Evolutionary conservation across 768 basidiomycete genomes (phyloP).

Genomic region (Termitomyces sp.): DNA sequence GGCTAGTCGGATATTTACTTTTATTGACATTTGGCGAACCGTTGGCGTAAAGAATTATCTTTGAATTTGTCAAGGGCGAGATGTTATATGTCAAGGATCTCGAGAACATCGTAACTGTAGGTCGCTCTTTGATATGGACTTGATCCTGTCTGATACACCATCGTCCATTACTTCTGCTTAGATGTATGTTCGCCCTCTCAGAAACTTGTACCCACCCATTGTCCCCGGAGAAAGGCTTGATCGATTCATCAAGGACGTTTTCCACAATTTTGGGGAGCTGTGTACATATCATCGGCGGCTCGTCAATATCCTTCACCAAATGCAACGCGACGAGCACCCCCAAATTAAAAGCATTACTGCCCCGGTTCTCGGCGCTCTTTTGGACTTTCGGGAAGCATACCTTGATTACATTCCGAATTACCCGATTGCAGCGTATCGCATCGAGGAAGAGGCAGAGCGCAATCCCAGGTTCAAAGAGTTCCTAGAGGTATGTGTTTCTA

Average conservation of each 20-base stretch:
- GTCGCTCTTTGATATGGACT: slow-evolving; percentile 20
- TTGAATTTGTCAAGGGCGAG: slow-evolving; percentile 93
- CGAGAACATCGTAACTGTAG: slow-evolving; percentile 78
- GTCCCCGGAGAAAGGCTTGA: slow-evolving; percentile 69
- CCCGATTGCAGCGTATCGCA: slow-evolving; percentile 84
- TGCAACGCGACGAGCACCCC: slow-evolving; percentile 88
- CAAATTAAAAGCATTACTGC: slow-evolving; percentile 79
- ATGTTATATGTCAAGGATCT: slow-evolving; percentile 97
- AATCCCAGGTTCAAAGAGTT: slow-evolving; percentile 79
- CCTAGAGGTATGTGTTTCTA: slow-evolving; percentile 54
- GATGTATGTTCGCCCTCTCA: slow-evolving; percentile 84
- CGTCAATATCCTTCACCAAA: slow-evolving; percentile 76
- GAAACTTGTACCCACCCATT: slow-evolving; percentile 73
- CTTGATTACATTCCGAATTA: slow-evolving; percentile 91
- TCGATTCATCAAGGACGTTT: slow-evolving; percentile 82
- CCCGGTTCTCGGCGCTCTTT: slow-evolving; percentile 79
- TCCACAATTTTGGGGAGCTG: slow-evolving; percentile 82
- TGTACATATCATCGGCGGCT: slow-evolving; percentile 72
- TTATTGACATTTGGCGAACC: not conserved
- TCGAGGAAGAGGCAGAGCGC: slow-evolving; percentile 82
- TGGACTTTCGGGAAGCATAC: slow-evolving; percentile 92
- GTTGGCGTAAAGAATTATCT: slow-evolving; percentile 63
- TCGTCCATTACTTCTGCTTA: slow-evolving; percentile 23
- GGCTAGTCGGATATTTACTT: not conserved
- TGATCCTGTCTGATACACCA: not conserved